Percentiles rank a stretch among this genome's conserved stretches.
Conservation (phyloP, 2,329 filamentous ascomycete species). For the Ophioceras dolichostomum region DNA sequence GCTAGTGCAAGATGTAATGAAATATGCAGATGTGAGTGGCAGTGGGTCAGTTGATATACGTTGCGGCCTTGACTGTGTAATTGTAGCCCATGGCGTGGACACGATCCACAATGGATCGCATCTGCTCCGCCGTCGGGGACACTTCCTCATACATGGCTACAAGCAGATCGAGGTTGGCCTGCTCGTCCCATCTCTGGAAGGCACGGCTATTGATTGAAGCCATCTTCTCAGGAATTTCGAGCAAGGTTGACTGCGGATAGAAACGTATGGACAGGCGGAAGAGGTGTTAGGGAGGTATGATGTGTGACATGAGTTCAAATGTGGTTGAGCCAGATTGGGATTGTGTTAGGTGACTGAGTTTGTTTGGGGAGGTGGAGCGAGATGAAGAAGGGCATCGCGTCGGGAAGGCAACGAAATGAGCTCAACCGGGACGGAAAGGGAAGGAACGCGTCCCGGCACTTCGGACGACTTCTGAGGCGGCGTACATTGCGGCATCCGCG, state of each 20-base stretch:
- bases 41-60: no score
- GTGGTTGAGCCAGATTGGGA: not conserved
- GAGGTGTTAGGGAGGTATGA: not conserved
- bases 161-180: slow-evolving; percentile 16
- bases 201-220: no score
- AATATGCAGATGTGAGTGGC: no score
- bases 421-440: not conserved
- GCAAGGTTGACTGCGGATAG: no score
- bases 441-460: no score
- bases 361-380: not conserved
- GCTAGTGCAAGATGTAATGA: not conserved
- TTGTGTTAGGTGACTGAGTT: no score
- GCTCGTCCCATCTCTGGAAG: slow-evolving; percentile 12
- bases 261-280: not conserved
- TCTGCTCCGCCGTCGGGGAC: slow-evolving; percentile 11
- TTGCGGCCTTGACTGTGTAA: slow-evolving; percentile 15
- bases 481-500: not conserved
- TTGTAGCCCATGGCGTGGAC: slow-evolving; percentile 13
- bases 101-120: slow-evolving; percentile 11
- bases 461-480: no score
- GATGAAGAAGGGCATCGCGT: not conserved
- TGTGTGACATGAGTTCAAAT: not conserved
- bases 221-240: no score
- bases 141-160: slow-evolving; percentile 11
- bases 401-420: not conserved